phyloP scores from a whole-genome alignment of 2,329 filamentous ascomycete genomes.

The Cryphonectria nitschkei region DNA sequence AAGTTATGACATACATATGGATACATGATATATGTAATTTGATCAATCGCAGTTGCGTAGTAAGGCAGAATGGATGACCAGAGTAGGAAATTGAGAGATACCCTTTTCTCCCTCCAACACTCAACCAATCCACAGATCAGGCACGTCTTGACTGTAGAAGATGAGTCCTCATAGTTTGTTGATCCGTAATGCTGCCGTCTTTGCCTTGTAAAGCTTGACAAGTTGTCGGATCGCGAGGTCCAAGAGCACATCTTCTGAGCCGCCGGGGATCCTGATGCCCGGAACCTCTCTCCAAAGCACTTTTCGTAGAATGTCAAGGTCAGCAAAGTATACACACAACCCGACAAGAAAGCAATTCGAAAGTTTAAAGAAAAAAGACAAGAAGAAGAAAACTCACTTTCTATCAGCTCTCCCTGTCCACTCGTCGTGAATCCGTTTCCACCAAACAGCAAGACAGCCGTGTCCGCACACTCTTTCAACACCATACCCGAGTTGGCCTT shows the following conservation, averaged over 20 bases:
- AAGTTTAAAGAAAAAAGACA: too few species aligned
- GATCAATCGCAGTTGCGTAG: too few species aligned
- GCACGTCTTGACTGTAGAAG: not conserved
- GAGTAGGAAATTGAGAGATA: too few species aligned
- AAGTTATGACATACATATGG: too few species aligned
- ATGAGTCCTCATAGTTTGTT: constrained; percentile 14
- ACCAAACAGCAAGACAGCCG: constrained; percentile 71
- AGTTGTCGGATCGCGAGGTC: constrained; percentile 72
- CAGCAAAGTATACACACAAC: not conserved
- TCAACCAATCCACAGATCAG: not conserved
- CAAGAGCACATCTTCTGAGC: constrained; percentile 73
- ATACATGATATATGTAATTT: too few species aligned
- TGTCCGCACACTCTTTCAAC: constrained; percentile 71
- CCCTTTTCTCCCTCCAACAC: too few species aligned
- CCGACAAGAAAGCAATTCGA: not conserved
- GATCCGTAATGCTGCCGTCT: constrained; percentile 52
- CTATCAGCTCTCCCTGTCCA: constrained; percentile 72
- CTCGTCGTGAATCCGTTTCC: constrained; percentile 72
- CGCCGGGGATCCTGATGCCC: constrained; percentile 65
- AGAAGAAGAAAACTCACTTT: constrained; percentile 55
- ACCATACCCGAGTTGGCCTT: constrained; percentile 77
- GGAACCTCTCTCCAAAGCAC: constrained; percentile 68
- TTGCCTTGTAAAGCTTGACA: constrained; percentile 68
- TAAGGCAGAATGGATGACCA: not conserved
- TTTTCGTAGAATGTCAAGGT: constrained; percentile 33